A percentile compares a stretch with the other conserved stretches of the same genome.
Conservation (phyloP, 768 basidiomycete species). For the Saitozyma sp. region DNA sequence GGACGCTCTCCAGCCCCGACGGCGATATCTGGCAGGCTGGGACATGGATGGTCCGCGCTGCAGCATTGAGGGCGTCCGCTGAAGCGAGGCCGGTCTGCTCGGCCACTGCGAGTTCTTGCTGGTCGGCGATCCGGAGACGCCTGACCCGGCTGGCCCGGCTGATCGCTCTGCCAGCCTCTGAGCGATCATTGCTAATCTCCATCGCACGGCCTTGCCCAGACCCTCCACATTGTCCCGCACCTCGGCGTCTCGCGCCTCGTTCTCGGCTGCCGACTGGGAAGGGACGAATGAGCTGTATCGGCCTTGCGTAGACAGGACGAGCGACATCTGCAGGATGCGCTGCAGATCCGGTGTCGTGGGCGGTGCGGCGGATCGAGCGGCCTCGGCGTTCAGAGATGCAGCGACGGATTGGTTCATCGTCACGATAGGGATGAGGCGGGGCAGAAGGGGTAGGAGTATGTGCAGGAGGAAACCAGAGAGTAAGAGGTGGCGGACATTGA, state of each 20-base stretch:
- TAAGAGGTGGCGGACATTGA: constrained; percentile 39
- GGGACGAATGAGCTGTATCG: constrained; percentile 38
- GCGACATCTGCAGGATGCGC: constrained; percentile 44
- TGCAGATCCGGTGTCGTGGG: constrained; percentile 37
- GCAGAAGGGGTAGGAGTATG: constrained; percentile 47
- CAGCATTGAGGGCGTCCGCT: constrained; percentile 5
- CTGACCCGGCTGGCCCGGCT: too few relatives aligned
- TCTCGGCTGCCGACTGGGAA: constrained; percentile 1
- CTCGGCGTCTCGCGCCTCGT: constrained; percentile 28
- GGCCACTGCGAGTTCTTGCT: too few relatives aligned
- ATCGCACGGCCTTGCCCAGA: constrained; percentile 33
- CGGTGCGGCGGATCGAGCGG: constrained; percentile 4
- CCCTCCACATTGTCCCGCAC: constrained; percentile 35
- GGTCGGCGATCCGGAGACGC: too few relatives aligned
- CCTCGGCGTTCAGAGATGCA: constrained; percentile 3
- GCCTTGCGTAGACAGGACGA: constrained; percentile 49
- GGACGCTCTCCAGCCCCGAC: constrained; percentile 39
- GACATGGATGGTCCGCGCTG: constrained; percentile 32
- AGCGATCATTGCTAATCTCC: constrained; percentile 12
- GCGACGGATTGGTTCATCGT: constrained; percentile 5
- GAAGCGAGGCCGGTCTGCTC: background rate
- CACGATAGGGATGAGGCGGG: constrained; percentile 34
- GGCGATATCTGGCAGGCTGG: constrained; percentile 27
- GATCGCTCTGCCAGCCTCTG: background rate
- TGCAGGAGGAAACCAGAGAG: constrained; percentile 49